Evolutionary conservation across 768 basidiomycete species (phyloP), one percentile per base, ranked within the genome.

Genomic region (Termitomyces sp.): DNA sequence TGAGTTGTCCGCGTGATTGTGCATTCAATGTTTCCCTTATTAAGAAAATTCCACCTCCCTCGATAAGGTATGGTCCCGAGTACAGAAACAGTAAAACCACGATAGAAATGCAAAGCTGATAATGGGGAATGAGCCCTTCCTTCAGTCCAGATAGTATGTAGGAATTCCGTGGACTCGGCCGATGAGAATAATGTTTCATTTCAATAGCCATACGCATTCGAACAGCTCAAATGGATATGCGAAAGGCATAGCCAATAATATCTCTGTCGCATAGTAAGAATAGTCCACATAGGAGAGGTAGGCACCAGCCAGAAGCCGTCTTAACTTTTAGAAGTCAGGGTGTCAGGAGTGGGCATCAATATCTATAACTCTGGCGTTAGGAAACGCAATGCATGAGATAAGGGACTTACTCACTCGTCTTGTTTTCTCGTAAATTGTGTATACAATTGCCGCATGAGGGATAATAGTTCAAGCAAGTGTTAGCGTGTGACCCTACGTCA

Each of bases 11-110:
- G 30, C 58, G 56, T 5, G 65, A 63, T 30, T 68, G 44, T 2
- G 65, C 63, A 53, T 69, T 65, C 35, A 69, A 62, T 5, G 68
- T 68, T 50, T 68, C 67, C 67, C 65, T 66, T 14, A 66, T 60
- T 8, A 67, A 59, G 45, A 68, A 69, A 46, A 69, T 66, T 0
- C 66, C 65, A 24, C 65, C 66, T 38, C 65, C 65, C 66, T 38
- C 65, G 63, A 44, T 69, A 71, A 1, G 63, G 66, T 47, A 63
- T 59, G 30, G 54, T 56, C 16, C 44, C 50, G 22, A 53, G 49
- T 18, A 35, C 35, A 18, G 59, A 48, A 26, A 53, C 55, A 43
- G 52, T 24, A 32, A 45, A 51, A 30, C 45, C 54, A 32, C 35
- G 55, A 52, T 59, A 46, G 18, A 60, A 40, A n/a, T 51, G 36